Base-by-base conservation (phyloP, 2,329 filamentous ascomycete species). In the Thelonectria rubi region DNA sequence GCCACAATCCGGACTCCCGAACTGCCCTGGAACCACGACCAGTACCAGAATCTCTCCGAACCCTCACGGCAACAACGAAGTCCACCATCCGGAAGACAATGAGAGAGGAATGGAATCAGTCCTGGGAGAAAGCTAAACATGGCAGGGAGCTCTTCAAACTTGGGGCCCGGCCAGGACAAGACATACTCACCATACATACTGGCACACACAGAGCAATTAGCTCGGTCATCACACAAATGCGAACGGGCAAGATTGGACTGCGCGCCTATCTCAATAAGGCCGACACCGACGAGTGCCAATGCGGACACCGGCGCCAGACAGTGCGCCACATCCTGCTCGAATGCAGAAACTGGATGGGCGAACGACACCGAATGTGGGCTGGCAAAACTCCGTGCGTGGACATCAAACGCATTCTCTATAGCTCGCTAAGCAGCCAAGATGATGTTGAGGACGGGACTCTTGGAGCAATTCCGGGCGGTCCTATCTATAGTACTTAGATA, bases 1-100 rank as follows among this genome's bases (percentile, higher is more conserved):
- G 81, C 79, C 45, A 30, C 39, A 40, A 55, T 21, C n/a, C 49
- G 37, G 14, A 21, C 17, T 42, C 30, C 17, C 6, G 32, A 53
- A 17, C 43, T 5, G 10, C 11, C 17, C 5, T 10, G 10, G 43
- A 17, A 46, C 43, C 43, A 17, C 43, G 5, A 46, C 10, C 21
- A 10, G 49, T 63, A 34, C 46, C 43, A 43, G 39, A 55, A 21
- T 43, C 48, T 5, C 50, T 60, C 11, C 49, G 34, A 45, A 65
- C 48, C 32, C 50, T 58, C 18, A 65, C 54, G 40, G 63, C 60
- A 56, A 58, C 56, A 24, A 62, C 60, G 26, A 67, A 64, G 37
- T 17, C 54, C 34, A 62, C 21, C 30, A 62, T 65, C 50, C 60
- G 63, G 45, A 8, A 39, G 32, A 48, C 56, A 18, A 63, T 65